These are phyloP conservation scores for Aspergillus nanangensis DNA, from an alignment of 495 filamentous ascomycete genomes.

Conservation along the genomic window DNA sequence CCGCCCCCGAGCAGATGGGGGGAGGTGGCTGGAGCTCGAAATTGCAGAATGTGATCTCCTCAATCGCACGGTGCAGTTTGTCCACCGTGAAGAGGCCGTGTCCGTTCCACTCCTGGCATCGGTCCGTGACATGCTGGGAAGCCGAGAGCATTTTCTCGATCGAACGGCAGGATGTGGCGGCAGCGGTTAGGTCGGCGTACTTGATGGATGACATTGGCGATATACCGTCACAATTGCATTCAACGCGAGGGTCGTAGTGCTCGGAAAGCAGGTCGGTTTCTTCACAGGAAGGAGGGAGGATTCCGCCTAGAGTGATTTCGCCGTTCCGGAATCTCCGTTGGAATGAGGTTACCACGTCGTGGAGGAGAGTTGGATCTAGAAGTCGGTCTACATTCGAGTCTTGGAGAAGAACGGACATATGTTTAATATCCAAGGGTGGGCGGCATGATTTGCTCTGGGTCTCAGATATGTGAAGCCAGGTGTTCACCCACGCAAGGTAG, in stretches of 20 bases:
- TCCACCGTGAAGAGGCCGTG: too few relatives aligned
- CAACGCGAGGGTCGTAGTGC: conserved; percentile 12
- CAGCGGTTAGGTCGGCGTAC: too few relatives aligned
- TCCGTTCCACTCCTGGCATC: too few relatives aligned
- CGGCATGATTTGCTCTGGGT: not conserved
- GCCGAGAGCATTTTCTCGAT: too few relatives aligned
- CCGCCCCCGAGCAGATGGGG: conserved; percentile 7
- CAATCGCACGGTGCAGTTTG: too few relatives aligned
- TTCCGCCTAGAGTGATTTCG: conserved; percentile 9
- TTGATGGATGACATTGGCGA: not conserved
- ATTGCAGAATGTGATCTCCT: conserved; percentile 11
- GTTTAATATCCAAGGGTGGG: not conserved
- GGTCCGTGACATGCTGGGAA: too few relatives aligned
- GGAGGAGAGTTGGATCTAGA: conserved; percentile 3
- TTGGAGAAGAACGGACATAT: conserved; percentile 5
- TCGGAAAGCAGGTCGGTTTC: conserved; percentile 14
- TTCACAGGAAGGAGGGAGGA: conserved; percentile 10
- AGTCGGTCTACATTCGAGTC: conserved; percentile 7
- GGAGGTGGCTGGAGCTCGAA: conserved; percentile 6
- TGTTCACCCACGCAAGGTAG: conserved; percentile 11
- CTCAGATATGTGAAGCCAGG: conserved; percentile 7
- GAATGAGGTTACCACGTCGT: conserved; percentile 9
- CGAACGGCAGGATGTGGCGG: too few relatives aligned
- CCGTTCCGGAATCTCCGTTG: conserved; percentile 1
- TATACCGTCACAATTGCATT: conserved; percentile 8